phyloP scores from a whole-genome alignment of 768 basidiomycete species.

The Macrolepiota albuminosa region DNA sequence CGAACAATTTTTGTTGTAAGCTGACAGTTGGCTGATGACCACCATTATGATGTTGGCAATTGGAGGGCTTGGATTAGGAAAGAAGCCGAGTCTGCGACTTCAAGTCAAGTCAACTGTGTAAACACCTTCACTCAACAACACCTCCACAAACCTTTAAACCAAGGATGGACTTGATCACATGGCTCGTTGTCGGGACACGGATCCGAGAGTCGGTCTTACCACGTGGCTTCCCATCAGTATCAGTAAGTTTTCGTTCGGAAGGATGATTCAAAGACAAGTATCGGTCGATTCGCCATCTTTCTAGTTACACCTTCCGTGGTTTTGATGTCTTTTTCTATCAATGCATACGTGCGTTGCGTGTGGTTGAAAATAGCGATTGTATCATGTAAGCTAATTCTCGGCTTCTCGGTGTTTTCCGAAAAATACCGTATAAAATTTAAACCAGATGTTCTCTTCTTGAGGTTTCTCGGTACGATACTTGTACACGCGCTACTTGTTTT shows the following conservation, averaged over 20 bases:
- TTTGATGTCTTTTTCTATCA: not conserved
- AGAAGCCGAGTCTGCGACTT: too few species aligned
- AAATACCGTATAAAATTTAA: not conserved
- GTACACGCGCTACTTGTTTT: not conserved
- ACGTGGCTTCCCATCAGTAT: not conserved
- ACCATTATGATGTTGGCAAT: too few species aligned
- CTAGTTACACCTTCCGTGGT: not conserved
- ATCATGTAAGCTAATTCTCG: not conserved
- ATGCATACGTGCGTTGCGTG: not conserved
- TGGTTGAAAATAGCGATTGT: too few species aligned
- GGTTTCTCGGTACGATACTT: not conserved
- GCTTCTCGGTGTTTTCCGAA: not conserved
- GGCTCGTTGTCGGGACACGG: not conserved
- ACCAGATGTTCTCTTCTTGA: not conserved
- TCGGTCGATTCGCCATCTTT: not conserved
- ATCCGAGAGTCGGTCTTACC: not conserved
- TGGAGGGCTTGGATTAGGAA: too few species aligned
- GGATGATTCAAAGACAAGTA: not conserved
- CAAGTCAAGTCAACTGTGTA: too few species aligned
- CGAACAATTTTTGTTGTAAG: not conserved
- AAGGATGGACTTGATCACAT: too few species aligned
- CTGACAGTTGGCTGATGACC: not conserved
- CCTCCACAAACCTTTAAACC: too few species aligned
- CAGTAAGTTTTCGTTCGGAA: not conserved
- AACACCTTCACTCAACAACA: too few species aligned